phyloP scores from a whole-genome alignment of 2,329 filamentous ascomycete genomes.

The Stagonosporopsis chrysanthemi region DNA sequence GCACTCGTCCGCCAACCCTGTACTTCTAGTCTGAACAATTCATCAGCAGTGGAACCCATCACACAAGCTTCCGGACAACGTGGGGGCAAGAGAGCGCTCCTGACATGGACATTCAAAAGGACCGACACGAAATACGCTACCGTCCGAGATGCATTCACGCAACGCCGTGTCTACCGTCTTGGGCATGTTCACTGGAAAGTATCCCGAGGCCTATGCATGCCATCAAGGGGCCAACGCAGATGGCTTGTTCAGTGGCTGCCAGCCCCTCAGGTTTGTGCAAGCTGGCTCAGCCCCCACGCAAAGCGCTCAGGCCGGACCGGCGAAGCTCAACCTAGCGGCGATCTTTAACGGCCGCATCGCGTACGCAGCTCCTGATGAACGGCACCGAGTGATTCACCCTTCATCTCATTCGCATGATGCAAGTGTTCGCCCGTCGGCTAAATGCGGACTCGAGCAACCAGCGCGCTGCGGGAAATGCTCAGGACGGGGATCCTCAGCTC shows the following conservation, averaged over 20 bases:
- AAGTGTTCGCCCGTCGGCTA: slow-evolving; percentile 9
- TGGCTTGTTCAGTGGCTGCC: slow-evolving; percentile 3
- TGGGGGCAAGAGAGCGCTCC: slow-evolving; percentile 7
- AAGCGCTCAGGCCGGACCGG: slow-evolving; percentile 11
- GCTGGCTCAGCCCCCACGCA: slow-evolving; percentile 17
- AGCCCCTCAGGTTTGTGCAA: slow-evolving; percentile 16
- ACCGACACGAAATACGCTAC: slow-evolving; percentile 7
- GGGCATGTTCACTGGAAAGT: slow-evolving; percentile 9
- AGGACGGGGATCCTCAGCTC: not conserved
- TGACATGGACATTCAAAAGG: slow-evolving; percentile 2
- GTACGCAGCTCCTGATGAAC: slow-evolving; percentile 1
- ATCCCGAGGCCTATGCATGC: slow-evolving; percentile 8
- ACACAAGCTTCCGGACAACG: slow-evolving; percentile 14
- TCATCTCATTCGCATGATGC: slow-evolving; percentile 5
- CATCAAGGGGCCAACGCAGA: not conserved
- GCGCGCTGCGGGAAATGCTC: not conserved
- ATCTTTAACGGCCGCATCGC: slow-evolving; percentile 14
- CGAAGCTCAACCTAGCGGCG: slow-evolving; percentile 14
- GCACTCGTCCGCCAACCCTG: slow-evolving; percentile 3
- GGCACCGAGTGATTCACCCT: not conserved
- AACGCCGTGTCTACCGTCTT: slow-evolving; percentile 1
- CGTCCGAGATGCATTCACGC: slow-evolving; percentile 7
- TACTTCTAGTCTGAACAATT: slow-evolving; percentile 13
- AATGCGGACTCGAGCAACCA: not conserved
- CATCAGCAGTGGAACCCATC: slow-evolving; percentile 4